phyloP scores from a whole-genome alignment of 495 filamentous ascomycete genomes.

The Amniculicola lignicola region DNA sequence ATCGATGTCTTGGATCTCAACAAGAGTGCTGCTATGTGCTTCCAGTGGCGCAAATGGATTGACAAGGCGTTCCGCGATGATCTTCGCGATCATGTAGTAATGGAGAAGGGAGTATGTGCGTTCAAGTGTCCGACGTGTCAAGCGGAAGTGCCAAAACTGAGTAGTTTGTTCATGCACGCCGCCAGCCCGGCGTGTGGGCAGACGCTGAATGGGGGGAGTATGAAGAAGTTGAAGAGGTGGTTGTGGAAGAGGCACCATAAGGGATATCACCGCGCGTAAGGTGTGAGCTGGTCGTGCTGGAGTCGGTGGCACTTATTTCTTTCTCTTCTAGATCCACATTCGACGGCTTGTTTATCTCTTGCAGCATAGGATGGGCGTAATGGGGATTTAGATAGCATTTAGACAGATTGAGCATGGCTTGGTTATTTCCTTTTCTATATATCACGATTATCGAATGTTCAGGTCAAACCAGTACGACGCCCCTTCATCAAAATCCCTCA shows the following conservation, averaged over 20 bases:
- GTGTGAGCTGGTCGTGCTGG: no score
- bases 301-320: no score
- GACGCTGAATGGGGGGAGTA: neutral
- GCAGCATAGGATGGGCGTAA: no score
- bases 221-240: slow-evolving; percentile 5
- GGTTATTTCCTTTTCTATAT: no score
- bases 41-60: slow-evolving; percentile 10
- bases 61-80: slow-evolving; percentile 1
- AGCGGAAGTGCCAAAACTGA: neutral
- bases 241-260: neutral
- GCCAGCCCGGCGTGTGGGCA: neutral
- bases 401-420: no score
- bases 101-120: slow-evolving; percentile 3
- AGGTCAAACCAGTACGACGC: no score
- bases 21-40: slow-evolving; percentile 9
- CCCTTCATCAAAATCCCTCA: no score
- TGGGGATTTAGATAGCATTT: no score
- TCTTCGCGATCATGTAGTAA: neutral
- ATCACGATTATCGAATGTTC: no score
- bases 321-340: no score
- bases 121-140: slow-evolving; percentile 8
- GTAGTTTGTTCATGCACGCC: slow-evolving; percentile 12
- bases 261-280: no score
- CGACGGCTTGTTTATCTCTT: no score
- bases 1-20: slow-evolving; percentile 10